Conservation (phyloP, 2,329 filamentous ascomycete genomes). For the Colletotrichum sp. region DNA sequence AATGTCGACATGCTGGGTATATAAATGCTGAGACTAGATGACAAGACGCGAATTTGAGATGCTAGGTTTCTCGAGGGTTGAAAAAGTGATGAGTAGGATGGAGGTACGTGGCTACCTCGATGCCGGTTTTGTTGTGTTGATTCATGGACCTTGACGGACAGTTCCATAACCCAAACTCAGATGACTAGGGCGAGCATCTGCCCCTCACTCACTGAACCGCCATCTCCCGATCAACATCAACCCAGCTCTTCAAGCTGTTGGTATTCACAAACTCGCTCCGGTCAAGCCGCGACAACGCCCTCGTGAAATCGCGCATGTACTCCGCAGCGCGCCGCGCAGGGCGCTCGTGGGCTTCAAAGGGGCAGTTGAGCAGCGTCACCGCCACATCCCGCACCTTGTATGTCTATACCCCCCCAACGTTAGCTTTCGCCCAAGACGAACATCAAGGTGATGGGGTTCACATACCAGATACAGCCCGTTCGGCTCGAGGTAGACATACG, state of each 20-base stretch:
- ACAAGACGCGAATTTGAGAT: background rate
- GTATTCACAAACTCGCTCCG: constrained; percentile 35
- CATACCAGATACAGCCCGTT: constrained; percentile 37
- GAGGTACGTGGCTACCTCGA: background rate
- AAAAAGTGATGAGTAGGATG: background rate
- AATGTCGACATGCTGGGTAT: background rate
- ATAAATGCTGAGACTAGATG: background rate
- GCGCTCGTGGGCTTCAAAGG: constrained; percentile 30
- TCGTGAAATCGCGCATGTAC: constrained; percentile 33
- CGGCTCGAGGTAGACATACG: constrained; percentile 33
- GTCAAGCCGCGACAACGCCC: constrained; percentile 31
- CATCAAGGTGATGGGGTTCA: background rate
- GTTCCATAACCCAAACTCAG: background rate
- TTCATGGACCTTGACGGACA: background rate
- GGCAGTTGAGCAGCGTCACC: constrained; percentile 35
- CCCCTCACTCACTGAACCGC: background rate
- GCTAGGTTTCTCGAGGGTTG: fast-evolving
- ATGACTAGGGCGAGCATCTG: background rate
- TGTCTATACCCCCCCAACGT: constrained; percentile 1
- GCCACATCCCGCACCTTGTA: constrained; percentile 41
- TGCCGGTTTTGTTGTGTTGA: too few species aligned
- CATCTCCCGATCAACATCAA: constrained; percentile 26
- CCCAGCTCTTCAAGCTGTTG: constrained; percentile 33
- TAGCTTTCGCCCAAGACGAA: background rate
- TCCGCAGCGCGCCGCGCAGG: constrained; percentile 28